These are phyloP conservation scores for Teunomyces aglyptinius DNA, from an alignment of 805 yeast species.

Conservation along the genomic window DNA sequence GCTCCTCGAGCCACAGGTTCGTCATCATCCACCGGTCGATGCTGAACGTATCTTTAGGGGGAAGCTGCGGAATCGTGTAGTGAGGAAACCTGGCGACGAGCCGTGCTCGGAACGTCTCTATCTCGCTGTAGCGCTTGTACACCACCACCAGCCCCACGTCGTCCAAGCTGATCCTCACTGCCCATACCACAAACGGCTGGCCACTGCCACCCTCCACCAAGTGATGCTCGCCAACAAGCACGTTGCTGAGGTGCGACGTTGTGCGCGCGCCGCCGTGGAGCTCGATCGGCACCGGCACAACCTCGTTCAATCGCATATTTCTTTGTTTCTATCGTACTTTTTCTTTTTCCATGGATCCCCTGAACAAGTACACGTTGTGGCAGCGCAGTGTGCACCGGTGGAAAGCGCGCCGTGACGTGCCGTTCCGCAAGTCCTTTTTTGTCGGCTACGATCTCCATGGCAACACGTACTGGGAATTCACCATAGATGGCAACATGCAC, in stretches of 20 bases:
- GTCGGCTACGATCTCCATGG: constrained; percentile 80
- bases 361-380: constrained; percentile 49
- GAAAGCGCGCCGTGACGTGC: constrained; percentile 61
- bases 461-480: constrained; percentile 83
- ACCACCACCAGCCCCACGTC: constrained; percentile 42
- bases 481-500: constrained; percentile 49
- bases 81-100: constrained; percentile 39
- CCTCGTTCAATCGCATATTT: constrained; percentile 22
- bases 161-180: constrained; percentile 34
- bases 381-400: constrained; percentile 53
- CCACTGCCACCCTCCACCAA: constrained; percentile 38
- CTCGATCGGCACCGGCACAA: constrained; percentile 39
- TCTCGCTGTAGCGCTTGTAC: constrained; percentile 65
- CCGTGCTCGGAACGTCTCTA: constrained; percentile 45
- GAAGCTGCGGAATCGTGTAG: constrained; percentile 47
- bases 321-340: neutral
- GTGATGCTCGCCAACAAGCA: constrained; percentile 40
- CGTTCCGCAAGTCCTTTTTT: constrained; percentile 68
- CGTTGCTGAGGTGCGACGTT: constrained; percentile 8
- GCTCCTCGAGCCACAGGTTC: constrained; percentile 47
- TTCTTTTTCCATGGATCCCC: constrained; percentile 44
- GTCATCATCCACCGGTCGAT: constrained; percentile 37
- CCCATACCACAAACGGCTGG: constrained; percentile 38
- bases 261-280: neutral
- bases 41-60: constrained; percentile 49